Percentiles rank a stretch among this genome's conserved stretches.
Evolutionary conservation across 2,329 filamentous ascomycete species (phyloP).

Genomic region (Penicillium sp.): DNA sequence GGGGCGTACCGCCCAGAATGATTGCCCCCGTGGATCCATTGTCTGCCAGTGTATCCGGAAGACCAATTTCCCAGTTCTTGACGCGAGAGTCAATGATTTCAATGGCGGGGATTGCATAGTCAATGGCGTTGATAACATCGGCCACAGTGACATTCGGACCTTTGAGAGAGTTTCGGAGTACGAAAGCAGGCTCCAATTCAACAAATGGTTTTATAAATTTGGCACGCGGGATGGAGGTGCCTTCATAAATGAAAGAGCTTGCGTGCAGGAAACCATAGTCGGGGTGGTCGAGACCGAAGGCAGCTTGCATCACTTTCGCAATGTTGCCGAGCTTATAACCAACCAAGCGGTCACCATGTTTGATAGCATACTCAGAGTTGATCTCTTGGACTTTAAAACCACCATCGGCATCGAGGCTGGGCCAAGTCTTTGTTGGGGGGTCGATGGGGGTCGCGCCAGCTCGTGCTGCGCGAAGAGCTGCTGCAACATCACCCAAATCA

Average conservation of each 20-base stretch:
- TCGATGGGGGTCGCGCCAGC: conserved; percentile 13
- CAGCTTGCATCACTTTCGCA: conserved; percentile 24
- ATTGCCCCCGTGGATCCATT: conserved; percentile 19
- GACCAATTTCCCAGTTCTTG: conserved; percentile 19
- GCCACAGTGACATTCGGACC: conserved; percentile 20
- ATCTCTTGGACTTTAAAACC: conserved; percentile 18
- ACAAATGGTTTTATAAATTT: conserved; percentile 22
- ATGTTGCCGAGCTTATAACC: conserved; percentile 26
- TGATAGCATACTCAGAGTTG: conserved; percentile 14
- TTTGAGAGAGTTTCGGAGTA: conserved; percentile 8
- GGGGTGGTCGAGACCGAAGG: conserved; percentile 22
- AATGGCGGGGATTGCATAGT: conserved; percentile 20
- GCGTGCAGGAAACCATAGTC: conserved; percentile 23
- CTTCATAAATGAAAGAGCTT: conserved; percentile 20
- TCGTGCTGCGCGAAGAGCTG: conserved; percentile 15
- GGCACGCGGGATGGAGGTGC: conserved; percentile 6
- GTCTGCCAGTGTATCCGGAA: conserved; percentile 20
- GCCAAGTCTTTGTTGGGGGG: conserved; percentile 19
- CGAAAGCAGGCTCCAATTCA: conserved; percentile 21
- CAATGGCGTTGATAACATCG: conserved; percentile 20
- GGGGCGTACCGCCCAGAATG: conserved; percentile 19
- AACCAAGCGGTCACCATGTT: conserved; percentile 19
- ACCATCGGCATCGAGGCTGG: conserved; percentile 11
- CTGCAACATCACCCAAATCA: conserved; percentile 13
- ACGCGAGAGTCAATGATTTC: conserved; percentile 23